phyloP scores from a whole-genome alignment of 352 stramenopile species.

The Phytophthora pistaciae region DNA sequence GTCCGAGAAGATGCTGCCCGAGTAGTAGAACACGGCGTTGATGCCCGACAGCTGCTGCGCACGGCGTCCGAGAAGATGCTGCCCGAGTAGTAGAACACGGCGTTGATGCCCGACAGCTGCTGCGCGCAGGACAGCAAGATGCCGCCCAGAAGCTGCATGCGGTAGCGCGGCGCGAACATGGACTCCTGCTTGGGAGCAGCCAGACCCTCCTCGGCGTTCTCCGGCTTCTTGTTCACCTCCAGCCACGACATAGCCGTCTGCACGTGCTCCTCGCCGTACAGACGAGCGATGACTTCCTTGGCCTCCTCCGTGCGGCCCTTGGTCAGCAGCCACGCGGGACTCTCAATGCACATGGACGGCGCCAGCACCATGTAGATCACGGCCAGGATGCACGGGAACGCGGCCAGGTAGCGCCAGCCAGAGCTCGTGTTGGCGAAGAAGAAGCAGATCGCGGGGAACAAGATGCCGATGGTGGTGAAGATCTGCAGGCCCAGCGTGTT shows the following conservation, averaged over 20 bases:
- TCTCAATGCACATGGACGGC: slow-evolving; percentile 21
- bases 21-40: too few relatives aligned
- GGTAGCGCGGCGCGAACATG: slow-evolving; percentile 34
- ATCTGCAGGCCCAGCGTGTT: slow-evolving; percentile 43
- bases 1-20: slow-evolving; percentile 14
- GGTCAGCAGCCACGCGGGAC: slow-evolving; percentile 24
- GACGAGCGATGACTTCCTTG: slow-evolving; percentile 21
- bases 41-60: too few relatives aligned
- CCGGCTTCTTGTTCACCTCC: slow-evolving; percentile 11
- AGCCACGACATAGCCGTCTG: slow-evolving; percentile 26
- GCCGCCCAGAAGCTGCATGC: slow-evolving; percentile 41
- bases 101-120: slow-evolving; percentile 32
- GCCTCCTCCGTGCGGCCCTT: slow-evolving; percentile 25
- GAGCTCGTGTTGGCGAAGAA: slow-evolving; percentile 25
- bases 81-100: too few relatives aligned
- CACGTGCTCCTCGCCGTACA: slow-evolving; percentile 30
- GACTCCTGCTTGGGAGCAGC: slow-evolving; percentile 26
- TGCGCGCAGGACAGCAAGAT: slow-evolving; percentile 49
- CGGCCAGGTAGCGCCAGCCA: slow-evolving; percentile 24
- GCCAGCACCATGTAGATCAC: slow-evolving; percentile 16
- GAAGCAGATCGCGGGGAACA: slow-evolving; percentile 35
- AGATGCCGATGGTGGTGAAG: slow-evolving; percentile 48
- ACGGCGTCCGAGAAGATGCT: too few relatives aligned
- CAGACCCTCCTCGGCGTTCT: slow-evolving; percentile 11
- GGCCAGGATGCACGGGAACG: slow-evolving; percentile 19